These are phyloP conservation scores for Leishmania arabica DNA, from an alignment of 208 protist species.

Conservation along the genomic window DNA sequence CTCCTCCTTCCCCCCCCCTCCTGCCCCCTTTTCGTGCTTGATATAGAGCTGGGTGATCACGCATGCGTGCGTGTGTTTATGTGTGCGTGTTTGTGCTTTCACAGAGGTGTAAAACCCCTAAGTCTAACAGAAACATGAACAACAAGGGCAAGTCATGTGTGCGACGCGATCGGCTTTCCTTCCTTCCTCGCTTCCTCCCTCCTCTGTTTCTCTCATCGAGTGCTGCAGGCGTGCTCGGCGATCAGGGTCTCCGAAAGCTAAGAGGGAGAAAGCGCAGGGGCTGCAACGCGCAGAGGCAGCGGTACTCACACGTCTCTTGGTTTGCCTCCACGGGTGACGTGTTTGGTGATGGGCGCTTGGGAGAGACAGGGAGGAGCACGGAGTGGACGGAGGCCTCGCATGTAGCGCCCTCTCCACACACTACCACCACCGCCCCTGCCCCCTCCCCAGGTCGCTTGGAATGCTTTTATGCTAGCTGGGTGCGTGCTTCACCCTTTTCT, in stretches of 20 bases:
- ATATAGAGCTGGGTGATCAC: background rate
- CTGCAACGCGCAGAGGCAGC: no score
- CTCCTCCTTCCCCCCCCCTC: background rate
- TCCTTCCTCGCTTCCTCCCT: no score
- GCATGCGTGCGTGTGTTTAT: background rate
- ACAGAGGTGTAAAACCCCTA: background rate
- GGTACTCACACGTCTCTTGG: no score
- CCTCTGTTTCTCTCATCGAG: no score
- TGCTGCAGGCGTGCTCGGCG: background rate
- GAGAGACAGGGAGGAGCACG: background rate
- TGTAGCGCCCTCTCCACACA: background rate
- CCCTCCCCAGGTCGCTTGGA: background rate
- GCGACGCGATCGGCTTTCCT: no score
- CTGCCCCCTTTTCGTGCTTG: background rate
- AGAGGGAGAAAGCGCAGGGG: background rate
- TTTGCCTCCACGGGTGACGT: no score
- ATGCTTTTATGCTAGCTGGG: no score
- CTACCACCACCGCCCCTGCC: background rate
- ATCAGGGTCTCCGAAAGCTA: background rate
- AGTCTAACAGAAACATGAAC: background rate
- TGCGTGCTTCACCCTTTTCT: background rate
- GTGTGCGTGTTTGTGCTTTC: background rate
- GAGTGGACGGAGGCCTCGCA: background rate
- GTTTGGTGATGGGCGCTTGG: background rate
- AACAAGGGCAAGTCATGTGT: background rate